phyloP scores from a whole-genome alignment of 352 stramenopile genomes.

The Phytopythium mirpurense region DNA sequence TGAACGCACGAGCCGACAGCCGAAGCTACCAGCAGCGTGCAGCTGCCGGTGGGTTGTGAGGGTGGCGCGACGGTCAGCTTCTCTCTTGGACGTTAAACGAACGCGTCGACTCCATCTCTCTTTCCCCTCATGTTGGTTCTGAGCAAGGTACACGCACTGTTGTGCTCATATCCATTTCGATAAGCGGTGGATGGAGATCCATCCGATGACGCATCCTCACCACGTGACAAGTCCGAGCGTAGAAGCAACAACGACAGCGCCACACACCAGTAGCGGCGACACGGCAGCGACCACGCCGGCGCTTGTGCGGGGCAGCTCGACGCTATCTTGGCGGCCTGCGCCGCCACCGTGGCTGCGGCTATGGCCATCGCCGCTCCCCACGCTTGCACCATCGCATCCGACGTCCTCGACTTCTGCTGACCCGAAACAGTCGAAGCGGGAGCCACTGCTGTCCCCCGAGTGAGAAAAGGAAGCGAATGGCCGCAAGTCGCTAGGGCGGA shows the following conservation, averaged over 20 bases:
- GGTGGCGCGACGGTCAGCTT: not conserved
- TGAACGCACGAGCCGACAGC: not conserved
- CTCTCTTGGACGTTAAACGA: not conserved
- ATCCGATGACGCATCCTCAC: too few species aligned
- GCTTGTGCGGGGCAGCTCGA: not conserved
- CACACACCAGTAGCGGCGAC: not conserved
- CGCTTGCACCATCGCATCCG: not conserved
- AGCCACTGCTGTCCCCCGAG: not conserved
- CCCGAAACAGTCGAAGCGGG: not conserved
- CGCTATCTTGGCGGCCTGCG: not conserved
- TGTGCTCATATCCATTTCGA: too few species aligned
- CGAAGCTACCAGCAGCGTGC: not conserved
- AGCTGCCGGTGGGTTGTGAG: not conserved
- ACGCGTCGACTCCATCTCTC: not conserved
- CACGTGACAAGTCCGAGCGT: not conserved
- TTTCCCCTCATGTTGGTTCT: too few species aligned
- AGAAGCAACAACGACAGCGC: not conserved
- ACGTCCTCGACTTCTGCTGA: not conserved
- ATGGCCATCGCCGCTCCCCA: not conserved
- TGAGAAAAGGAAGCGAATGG: not conserved
- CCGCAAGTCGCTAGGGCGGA: not conserved
- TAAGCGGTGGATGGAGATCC: too few species aligned
- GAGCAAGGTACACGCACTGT: too few species aligned
- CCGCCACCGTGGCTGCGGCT: not conserved
- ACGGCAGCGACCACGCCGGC: not conserved